phyloP scores from a whole-genome alignment of 2,329 filamentous ascomycete species.

The Penicillium occitanis region DNA sequence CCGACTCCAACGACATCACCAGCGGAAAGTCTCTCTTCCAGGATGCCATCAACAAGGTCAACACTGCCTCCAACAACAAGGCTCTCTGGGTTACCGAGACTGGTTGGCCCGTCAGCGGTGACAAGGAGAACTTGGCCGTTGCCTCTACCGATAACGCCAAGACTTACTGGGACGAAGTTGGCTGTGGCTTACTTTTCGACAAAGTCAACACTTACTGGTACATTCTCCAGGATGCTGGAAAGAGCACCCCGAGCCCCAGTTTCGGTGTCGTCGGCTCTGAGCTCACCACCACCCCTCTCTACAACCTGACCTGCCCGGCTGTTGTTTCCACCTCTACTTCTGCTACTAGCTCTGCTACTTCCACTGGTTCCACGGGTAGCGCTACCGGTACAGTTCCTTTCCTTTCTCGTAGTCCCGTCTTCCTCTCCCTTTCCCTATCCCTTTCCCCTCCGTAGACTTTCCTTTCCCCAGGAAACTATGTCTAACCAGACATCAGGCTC shows the following conservation, averaged over 20 bases:
- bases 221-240: conserved; percentile 39
- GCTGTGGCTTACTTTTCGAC: conserved; percentile 56
- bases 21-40: conserved; percentile 67
- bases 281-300: conserved; percentile 40
- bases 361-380: conserved; percentile 27
- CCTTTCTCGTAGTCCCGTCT: conserved; percentile 21
- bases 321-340: conserved; percentile 24
- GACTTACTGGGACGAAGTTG: conserved; percentile 77
- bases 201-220: conserved; percentile 47
- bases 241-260: conserved; percentile 36
- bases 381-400: conserved; percentile 28
- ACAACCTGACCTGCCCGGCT: conserved; percentile 37
- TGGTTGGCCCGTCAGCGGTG: conserved; percentile 76
- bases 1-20: conserved; percentile 64
- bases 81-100: conserved; percentile 85
- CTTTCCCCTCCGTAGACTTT: not conserved
- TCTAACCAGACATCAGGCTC: conserved; percentile 15
- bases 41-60: conserved; percentile 62
- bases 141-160: conserved; percentile 68
- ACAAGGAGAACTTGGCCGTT: conserved; percentile 60
- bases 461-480: not conserved
- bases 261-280: conserved; percentile 41
- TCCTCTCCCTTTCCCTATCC: no score
- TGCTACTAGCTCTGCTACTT: conserved; percentile 26
- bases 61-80: conserved; percentile 62